phyloP scores from a whole-genome alignment of 2,329 filamentous ascomycete genomes.

The Pseudogymnoascus sp. region DNA sequence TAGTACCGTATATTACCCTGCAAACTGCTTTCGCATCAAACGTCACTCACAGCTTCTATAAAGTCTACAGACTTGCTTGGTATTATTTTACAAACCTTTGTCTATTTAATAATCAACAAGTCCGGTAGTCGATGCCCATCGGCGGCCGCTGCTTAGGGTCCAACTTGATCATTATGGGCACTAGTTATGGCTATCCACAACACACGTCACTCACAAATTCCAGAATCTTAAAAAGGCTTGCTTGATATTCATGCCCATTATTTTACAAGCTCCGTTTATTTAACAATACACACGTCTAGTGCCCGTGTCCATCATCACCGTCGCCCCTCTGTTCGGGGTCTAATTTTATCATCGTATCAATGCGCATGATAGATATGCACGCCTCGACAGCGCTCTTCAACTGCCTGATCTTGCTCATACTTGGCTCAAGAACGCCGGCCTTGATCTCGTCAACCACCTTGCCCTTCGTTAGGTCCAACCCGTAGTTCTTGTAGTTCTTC shows the following conservation, averaged over 20 bases:
- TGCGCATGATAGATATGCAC: slow-evolving; percentile 98
- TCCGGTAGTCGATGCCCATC: slow-evolving; percentile 55
- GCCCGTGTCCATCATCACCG: slow-evolving; percentile 76
- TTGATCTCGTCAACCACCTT: slow-evolving; percentile 91
- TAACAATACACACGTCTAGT: slow-evolving; percentile 42
- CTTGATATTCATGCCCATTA: slow-evolving; percentile 9
- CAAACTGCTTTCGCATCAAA: not conserved
- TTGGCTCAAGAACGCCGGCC: slow-evolving; percentile 90
- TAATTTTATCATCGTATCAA: slow-evolving; percentile 96
- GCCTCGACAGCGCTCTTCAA: slow-evolving; percentile 98
- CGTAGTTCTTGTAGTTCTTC: slow-evolving; percentile 99
- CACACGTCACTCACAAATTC: not conserved
- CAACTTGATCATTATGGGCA: slow-evolving; percentile 61
- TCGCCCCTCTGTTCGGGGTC: slow-evolving; percentile 75
- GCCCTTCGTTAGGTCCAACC: slow-evolving; percentile 79
- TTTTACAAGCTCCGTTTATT: slow-evolving; percentile 22
- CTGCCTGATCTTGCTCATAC: slow-evolving; percentile 96
- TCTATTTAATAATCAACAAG: not conserved
- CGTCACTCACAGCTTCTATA: not conserved
- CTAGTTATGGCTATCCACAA: not conserved
- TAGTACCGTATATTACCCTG: not conserved
- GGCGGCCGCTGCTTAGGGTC: slow-evolving; percentile 80
- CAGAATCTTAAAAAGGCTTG: not conserved
- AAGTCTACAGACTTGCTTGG: not conserved
- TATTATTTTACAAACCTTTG: not conserved